phyloP scores from a whole-genome alignment of 31 red algal species.

The Porphyra umbilicalis region DNA sequence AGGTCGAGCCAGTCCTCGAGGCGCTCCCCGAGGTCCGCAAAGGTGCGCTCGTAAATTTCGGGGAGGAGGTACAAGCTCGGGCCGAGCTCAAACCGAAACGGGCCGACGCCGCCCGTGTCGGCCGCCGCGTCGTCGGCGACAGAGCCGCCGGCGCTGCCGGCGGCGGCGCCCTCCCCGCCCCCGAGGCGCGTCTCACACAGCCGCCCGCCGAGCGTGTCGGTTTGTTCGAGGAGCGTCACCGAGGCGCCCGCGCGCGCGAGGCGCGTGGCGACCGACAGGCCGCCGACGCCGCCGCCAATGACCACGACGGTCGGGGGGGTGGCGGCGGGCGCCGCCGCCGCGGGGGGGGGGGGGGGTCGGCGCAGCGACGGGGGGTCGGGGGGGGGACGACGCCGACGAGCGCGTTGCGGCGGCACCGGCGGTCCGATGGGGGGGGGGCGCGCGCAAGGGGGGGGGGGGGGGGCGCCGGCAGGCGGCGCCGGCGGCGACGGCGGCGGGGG shows the following conservation, averaged over 20 bases:
- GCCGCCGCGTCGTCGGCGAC: neutral
- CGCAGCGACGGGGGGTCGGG: neutral
- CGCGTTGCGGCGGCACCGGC: neutral
- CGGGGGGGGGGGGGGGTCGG: neutral
- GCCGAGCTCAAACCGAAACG: neutral
- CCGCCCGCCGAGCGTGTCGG: slow-evolving; percentile 4
- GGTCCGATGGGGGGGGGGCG: neutral
- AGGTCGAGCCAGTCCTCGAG: neutral
- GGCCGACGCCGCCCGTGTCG: neutral
- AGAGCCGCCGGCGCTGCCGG: neutral
- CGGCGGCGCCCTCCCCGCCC: neutral
- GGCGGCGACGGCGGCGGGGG: neutral
- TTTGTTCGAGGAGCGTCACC: neutral
- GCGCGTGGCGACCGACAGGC: neutral
- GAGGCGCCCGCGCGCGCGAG: neutral
- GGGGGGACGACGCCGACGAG: neutral
- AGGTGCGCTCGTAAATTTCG: slow-evolving; percentile 2
- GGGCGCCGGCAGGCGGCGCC: neutral
- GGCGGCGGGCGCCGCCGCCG: slow-evolving; percentile 2
- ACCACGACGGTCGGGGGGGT: neutral
- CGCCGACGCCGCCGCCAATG: slow-evolving; percentile 5
- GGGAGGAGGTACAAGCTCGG: slow-evolving; percentile 7
- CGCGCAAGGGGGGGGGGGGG: neutral
- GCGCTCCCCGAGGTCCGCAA: neutral
- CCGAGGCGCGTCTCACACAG: neutral